Conservation (phyloP, 2,329 filamentous ascomycete species). For the Fusarium coffeatum region DNA sequence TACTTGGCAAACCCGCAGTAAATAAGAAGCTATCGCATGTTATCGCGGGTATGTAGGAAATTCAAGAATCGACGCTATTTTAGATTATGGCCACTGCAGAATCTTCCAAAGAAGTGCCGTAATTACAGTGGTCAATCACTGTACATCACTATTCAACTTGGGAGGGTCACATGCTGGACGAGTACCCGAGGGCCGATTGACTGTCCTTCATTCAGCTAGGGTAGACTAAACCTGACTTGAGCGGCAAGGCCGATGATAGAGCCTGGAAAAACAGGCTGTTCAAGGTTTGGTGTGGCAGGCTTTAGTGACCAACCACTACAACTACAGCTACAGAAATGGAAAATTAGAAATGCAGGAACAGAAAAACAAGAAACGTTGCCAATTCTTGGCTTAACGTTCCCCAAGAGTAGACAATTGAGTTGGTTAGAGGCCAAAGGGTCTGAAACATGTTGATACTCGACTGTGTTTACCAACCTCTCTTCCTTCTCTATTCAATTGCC, state of each 20-base stretch:
- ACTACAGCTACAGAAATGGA: constrained; percentile 1
- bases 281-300: constrained; percentile 1
- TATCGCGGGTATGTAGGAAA: neutral
- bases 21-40: no score
- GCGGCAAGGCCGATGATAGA: constrained; percentile 15
- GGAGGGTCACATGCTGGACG: constrained; percentile 24
- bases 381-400: neutral
- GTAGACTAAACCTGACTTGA: constrained; percentile 23
- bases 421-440: neutral
- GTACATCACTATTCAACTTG: neutral
- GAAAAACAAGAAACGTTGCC: neutral
- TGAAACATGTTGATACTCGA: neutral
- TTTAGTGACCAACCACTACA: constrained; percentile 15
- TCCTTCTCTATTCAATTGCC: neutral
- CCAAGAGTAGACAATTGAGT: neutral
- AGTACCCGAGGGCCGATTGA: constrained; percentile 18
- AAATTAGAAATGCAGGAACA: constrained; percentile 35
- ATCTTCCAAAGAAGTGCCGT: neutral
- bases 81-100: neutral
- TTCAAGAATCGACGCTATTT: neutral
- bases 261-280: constrained; percentile 2
- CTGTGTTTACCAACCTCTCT: neutral
- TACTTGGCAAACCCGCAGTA: neutral
- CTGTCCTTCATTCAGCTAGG: neutral
- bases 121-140: neutral